A percentile compares a stretch with the other conserved stretches of the same genome.
phyloP scores from a whole-genome alignment of 108 stramenopile genomes.

The Phaeodactylum tricornutum region DNA sequence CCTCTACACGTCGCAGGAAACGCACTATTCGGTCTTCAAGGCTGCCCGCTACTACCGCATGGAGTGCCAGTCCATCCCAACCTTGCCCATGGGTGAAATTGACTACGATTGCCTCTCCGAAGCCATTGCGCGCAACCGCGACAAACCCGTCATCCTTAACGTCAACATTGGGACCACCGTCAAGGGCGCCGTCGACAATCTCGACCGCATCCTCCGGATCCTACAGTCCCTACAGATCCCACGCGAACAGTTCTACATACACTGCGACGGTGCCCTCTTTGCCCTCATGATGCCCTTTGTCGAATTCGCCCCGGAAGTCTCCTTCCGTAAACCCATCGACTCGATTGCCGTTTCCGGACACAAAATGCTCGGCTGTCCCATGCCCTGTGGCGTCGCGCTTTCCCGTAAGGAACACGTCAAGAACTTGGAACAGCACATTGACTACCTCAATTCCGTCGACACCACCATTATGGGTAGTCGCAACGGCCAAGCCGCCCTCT shows the following conservation, averaged over 20 bases:
- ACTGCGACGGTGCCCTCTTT: slow-evolving; percentile 83
- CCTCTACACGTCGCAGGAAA: slow-evolving; percentile 64
- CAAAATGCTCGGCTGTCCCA: slow-evolving; percentile 87
- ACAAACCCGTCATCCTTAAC: slow-evolving; percentile 76
- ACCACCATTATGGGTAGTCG: slow-evolving; percentile 48
- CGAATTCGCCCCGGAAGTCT: slow-evolving; percentile 65
- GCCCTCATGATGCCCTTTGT: slow-evolving; percentile 89
- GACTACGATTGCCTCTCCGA: slow-evolving; percentile 62
- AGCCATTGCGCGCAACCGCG: slow-evolving; percentile 58
- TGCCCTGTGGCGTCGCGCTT: slow-evolving; percentile 84
- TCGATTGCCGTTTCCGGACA: slow-evolving; percentile 81
- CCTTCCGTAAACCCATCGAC: slow-evolving; percentile 79
- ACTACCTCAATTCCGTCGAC: slow-evolving; percentile 65
- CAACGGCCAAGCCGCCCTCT: slow-evolving; percentile 51
- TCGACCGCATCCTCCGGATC: slow-evolving; percentile 77
- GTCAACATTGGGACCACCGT: slow-evolving; percentile 88
- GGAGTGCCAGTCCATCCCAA: slow-evolving; percentile 75
- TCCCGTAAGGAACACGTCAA: slow-evolving; percentile 78
- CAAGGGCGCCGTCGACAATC: slow-evolving; percentile 85
- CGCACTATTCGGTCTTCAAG: slow-evolving; percentile 84
- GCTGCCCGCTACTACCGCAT: slow-evolving; percentile 82
- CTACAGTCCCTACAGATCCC: slow-evolving; percentile 60
- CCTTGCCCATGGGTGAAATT: slow-evolving; percentile 84
- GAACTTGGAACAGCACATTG: slow-evolving; percentile 73
- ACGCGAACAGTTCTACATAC: slow-evolving; percentile 72